phyloP scores from a whole-genome alignment of 805 yeast genomes.

The Saturnispora halmiae region DNA sequence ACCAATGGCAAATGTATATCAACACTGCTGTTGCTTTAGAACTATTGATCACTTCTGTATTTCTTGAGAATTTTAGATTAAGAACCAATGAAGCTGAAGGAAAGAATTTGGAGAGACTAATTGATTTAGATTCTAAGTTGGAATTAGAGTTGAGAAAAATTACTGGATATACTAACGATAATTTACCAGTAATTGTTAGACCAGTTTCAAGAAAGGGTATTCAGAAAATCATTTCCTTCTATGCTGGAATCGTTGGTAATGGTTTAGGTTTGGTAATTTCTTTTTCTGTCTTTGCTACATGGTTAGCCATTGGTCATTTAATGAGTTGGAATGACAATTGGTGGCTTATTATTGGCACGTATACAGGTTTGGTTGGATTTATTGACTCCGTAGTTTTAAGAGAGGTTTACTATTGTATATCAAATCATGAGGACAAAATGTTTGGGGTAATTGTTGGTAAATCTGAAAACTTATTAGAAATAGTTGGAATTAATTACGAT shows the following conservation, averaged over 20 bases:
- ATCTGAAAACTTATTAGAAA: constrained; percentile 25
- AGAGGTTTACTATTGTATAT: constrained; percentile 28
- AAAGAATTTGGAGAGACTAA: constrained; percentile 13
- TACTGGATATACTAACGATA: constrained; percentile 12
- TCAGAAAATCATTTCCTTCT: constrained; percentile 18
- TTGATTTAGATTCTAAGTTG: constrained; percentile 23
- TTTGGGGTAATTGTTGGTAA: constrained; percentile 23
- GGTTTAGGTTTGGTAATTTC: constrained; percentile 32
- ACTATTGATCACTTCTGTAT: constrained; percentile 27
- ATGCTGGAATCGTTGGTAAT: constrained; percentile 34
- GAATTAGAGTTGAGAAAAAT: constrained; percentile 15
- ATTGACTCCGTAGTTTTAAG: constrained; percentile 34
- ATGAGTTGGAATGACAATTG: constrained; percentile 31
- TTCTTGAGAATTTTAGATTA: constrained; percentile 32
- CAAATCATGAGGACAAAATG: constrained; percentile 15
- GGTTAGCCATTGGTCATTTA: constrained; percentile 30
- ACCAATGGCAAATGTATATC: constrained; percentile 33
- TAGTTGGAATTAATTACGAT: constrained; percentile 18
- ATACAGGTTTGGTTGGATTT: constrained; percentile 36
- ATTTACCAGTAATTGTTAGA: constrained; percentile 24
- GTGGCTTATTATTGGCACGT: constrained; percentile 39
- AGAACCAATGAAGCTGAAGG: constrained; percentile 28
- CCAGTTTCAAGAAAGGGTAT: constrained; percentile 9
- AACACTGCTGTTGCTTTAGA: constrained; percentile 33
- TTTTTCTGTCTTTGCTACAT: constrained; percentile 26